A percentile compares a stretch with the other conserved stretches of the same genome.
These are phyloP conservation scores for Aspergillus flavus DNA, from an alignment of 2,329 filamentous ascomycete species.

Conservation along the genomic window DNA sequence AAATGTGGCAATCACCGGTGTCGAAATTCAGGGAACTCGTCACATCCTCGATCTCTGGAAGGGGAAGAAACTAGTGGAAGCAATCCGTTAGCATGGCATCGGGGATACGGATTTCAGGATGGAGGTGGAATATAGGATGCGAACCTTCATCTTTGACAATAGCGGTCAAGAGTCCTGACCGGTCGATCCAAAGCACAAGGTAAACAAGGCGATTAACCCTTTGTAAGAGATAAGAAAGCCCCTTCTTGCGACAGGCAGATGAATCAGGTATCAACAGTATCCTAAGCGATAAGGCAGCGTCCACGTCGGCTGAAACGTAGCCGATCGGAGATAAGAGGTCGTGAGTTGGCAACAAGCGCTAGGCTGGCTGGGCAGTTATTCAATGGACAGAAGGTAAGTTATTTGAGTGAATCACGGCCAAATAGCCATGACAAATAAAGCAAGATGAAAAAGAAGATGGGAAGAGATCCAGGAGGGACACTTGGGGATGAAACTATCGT, in stretches of 20 bases:
- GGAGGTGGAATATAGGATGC: neutral
- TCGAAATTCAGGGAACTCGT: constrained; percentile 94
- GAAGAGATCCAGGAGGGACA: constrained; percentile 6
- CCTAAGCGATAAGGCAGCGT: constrained; percentile 14
- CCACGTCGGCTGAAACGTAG: constrained; percentile 27
- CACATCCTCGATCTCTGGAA: constrained; percentile 87
- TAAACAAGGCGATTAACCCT: neutral
- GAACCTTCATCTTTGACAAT: constrained; percentile 24
- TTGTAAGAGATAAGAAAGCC: neutral
- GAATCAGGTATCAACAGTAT: constrained; percentile 11
- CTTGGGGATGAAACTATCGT: constrained; percentile 1
- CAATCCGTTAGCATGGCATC: constrained; percentile 17
- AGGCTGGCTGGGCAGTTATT: constrained; percentile 15
- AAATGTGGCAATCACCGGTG: constrained; percentile 87
- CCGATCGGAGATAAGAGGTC: constrained; percentile 47
- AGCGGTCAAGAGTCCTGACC: constrained; percentile 8
- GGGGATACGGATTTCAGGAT: neutral
- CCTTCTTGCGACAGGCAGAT: constrained; percentile 8
- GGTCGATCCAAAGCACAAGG: constrained; percentile 11
- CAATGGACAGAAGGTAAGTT: constrained; percentile 14
- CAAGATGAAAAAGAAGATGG: constrained; percentile 16
- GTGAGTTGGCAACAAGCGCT: constrained; percentile 19
- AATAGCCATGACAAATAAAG: constrained; percentile 21
- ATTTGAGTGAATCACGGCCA: constrained; percentile 11
- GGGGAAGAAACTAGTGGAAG: constrained; percentile 75